Base-by-base conservation (phyloP, 768 basidiomycete genomes). In the Tylopilus balloui region DNA sequence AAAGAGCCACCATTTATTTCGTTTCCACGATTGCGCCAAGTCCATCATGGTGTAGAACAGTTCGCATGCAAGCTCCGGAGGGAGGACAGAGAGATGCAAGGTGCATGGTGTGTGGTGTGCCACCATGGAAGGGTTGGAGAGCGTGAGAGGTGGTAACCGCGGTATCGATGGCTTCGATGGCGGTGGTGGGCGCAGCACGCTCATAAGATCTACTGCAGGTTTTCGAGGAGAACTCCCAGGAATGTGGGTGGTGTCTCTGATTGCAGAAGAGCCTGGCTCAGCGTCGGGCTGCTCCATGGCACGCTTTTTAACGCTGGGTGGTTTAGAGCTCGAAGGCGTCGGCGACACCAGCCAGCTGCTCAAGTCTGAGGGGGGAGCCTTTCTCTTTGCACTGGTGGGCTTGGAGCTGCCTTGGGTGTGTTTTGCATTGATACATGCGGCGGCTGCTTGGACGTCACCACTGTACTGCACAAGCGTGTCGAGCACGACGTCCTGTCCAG, bases 1-100 rank as follows among this genome's bases (percentile, higher is more conserved):
- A 64, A 88, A 84, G 17, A 92, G 73, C 83, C 84, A 91, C 90
- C 89, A 92, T 57, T 82, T 86, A 52, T 86, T 88, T 42, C 80
- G 72, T 53, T 77, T 69, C 89, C 88, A 92, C 8, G 66, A 58
- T 34, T 67, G 72, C 17, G 88, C 81, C 14, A 74, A 69, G 41
- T 81, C 74, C 13, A 84, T 51, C 86, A 92, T 84, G 0, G 73
- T 74, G 54, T 90, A 83, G 64, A 88, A 92, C 19, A 92, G 71
- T 42, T 73, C 73, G 61, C 79, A 88, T 0, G 90, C 89, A 15
- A 92, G 77, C 40, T 88, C 83, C 3, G 80, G 76, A 8, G 90
- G 86, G 10, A 92, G 76, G 19, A 86, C 61, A 12, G 82, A 79
- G 15, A 71, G 66, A 63, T 91, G 88, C 36, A 89, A 61, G 1